Percentiles rank a stretch among this genome's conserved stretches.
These are phyloP conservation scores for Ramaria sp. DNA, from an alignment of 768 basidiomycete genomes.

Conservation along the genomic window DNA sequence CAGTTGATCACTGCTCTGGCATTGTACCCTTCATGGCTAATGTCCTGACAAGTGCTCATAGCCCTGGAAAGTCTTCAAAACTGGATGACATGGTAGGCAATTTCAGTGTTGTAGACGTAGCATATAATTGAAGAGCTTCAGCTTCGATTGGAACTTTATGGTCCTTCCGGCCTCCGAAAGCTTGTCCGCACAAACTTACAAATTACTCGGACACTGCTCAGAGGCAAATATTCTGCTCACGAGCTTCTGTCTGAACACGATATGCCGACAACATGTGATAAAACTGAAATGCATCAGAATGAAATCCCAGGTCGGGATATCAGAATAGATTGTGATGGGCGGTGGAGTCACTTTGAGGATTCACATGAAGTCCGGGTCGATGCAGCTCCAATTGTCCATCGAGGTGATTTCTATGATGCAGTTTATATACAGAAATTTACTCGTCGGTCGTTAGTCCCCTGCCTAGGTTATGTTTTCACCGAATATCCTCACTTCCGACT, in stretches of 20 bases:
- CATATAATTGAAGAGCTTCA: too few relatives aligned
- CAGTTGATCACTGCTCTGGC: constrained; percentile 70
- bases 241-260: constrained; percentile 60
- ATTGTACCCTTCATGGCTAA: constrained; percentile 56
- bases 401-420: constrained; percentile 33
- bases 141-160: constrained; percentile 54
- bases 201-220: constrained; percentile 52
- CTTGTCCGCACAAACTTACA: constrained; percentile 64
- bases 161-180: constrained; percentile 65
- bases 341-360: constrained; percentile 50
- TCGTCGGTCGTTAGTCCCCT: constrained; percentile 43
- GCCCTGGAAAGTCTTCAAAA: constrained; percentile 12
- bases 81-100: background rate
- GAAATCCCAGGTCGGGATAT: constrained; percentile 59
- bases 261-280: constrained; percentile 37
- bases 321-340: constrained; percentile 38
- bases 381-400: constrained; percentile 68
- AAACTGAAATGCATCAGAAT: constrained; percentile 43
- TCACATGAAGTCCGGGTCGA: constrained; percentile 42
- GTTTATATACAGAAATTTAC: too few relatives aligned
- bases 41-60: constrained; percentile 35
- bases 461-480: constrained; percentile 66
- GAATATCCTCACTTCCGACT: constrained; percentile 31
- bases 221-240: constrained; percentile 63
- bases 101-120: background rate